Evolutionary conservation across 495 filamentous ascomycete genomes (phyloP), one percentile per base, ranked within the genome.

Genomic region (Daldinia loculata): DNA sequence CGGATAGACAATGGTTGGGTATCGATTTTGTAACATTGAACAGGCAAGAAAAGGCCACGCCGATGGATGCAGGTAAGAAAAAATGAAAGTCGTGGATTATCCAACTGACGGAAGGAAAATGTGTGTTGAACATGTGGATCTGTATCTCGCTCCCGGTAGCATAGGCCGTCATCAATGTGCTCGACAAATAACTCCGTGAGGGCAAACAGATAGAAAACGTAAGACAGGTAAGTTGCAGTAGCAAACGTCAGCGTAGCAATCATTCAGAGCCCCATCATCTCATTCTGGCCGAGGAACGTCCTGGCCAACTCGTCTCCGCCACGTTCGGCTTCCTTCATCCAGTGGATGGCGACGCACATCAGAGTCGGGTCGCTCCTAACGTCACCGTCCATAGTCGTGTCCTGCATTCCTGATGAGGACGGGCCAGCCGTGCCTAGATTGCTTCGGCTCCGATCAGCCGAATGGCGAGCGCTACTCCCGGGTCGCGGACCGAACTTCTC

Each of bases 281-380:
- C 78, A 52, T 84, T 82, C 79, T 95, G 92, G 66, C 91, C 86
- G 79, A 98, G 86, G 78, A 94, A 91, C 77, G 92, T 92, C 77
- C 87, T 89, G 29, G 95, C 95, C 68, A 98, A 84, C 74, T 92
- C 88, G 78, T 99, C 95, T 9, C 94, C 94, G 38, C 95, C 94
- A 58, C 84, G 87, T 63, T 92, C 91, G 43, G 92, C 93, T 67
- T 94, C 82, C 82, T 94, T 93, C 95, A 98, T 98, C 95, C 95
- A 99, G 81, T 99, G 95, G 75, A 97, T 91, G 4, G 96, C 95
- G 60, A 98, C 85, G 75, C 95, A 97, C 91, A 99, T 97, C 9
- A 93, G 93, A 53, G 91, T 89, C 17, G 95, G 93, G 76, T 99
- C 94, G 56, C 88, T 88, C 45, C 90, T 82, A 14, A 90, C 87